These are phyloP conservation scores for Solanum etuberosum DNA, from an alignment of 257 asterid species.

Conservation along the genomic window DNA sequence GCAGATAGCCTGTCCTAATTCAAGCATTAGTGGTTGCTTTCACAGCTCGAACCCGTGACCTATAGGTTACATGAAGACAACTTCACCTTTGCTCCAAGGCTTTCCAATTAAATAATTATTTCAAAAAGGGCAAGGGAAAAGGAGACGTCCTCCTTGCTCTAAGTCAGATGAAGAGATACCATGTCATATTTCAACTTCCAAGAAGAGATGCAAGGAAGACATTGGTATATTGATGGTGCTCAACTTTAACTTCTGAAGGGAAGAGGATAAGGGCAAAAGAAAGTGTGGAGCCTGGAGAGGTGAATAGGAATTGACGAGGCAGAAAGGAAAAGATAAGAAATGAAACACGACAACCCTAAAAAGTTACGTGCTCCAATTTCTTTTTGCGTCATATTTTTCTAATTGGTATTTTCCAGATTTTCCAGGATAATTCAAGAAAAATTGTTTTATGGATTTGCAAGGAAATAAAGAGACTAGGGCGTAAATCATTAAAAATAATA, in stretches of 20 bases:
- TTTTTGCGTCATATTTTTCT: not conserved
- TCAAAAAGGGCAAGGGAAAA: not conserved
- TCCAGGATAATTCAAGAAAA: not conserved
- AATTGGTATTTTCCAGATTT: not conserved
- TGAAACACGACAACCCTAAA: not conserved
- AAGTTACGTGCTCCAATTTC: not conserved
- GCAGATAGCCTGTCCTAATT: not conserved
- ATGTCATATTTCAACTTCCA: not conserved
- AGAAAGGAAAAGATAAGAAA: not conserved
- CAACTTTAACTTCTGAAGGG: not conserved
- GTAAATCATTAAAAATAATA: not conserved
- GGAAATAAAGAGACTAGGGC: not conserved
- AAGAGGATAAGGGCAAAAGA: not conserved
- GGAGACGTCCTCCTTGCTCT: not conserved
- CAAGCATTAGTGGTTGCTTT: not conserved
- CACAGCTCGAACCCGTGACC: not conserved
- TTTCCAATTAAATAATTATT: not conserved
- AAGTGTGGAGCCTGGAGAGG: not conserved
- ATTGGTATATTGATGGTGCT: not conserved
- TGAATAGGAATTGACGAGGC: not conserved
- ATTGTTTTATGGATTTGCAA: not conserved
- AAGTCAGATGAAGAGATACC: not conserved
- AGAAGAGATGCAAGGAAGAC: not conserved
- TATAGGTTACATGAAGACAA: not conserved
- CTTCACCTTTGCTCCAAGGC: not conserved